phyloP scores from a whole-genome alignment of 805 yeast species.

The Ogataea haglerorum region DNA sequence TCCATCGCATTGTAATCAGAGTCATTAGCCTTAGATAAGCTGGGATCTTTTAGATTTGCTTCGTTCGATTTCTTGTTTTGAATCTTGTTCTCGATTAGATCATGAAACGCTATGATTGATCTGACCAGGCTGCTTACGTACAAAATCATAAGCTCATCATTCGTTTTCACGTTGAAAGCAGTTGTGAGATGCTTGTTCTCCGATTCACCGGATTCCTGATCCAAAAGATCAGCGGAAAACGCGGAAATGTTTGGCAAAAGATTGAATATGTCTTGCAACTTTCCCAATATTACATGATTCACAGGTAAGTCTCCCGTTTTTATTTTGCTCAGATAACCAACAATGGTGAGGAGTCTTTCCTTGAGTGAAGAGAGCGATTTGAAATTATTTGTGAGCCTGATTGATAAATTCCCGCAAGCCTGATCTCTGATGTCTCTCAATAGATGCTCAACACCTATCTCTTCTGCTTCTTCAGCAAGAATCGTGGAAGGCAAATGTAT shows the following conservation, averaged over 20 bases:
- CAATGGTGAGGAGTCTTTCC: slow-evolving; percentile 73
- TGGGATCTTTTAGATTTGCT: slow-evolving; percentile 22
- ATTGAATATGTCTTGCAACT: slow-evolving; percentile 92
- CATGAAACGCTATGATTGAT: slow-evolving; percentile 94
- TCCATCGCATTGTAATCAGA: slow-evolving; percentile 15
- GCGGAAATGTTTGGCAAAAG: slow-evolving; percentile 69
- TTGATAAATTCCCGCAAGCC: slow-evolving; percentile 89
- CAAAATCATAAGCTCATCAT: slow-evolving; percentile 92
- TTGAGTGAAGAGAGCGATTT: slow-evolving; percentile 84
- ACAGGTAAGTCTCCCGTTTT: slow-evolving; percentile 71
- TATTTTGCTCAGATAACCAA: slow-evolving; percentile 72
- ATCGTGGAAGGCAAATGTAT: slow-evolving; percentile 88
- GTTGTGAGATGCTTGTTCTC: slow-evolving; percentile 43
- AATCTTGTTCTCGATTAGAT: slow-evolving; percentile 92
- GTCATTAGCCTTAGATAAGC: slow-evolving; percentile 26
- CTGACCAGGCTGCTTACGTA: slow-evolving; percentile 87
- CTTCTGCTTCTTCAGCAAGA: slow-evolving; percentile 99
- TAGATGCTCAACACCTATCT: slow-evolving; percentile 96
- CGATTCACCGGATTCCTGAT: slow-evolving; percentile 12
- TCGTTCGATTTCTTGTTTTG: slow-evolving; percentile 58
- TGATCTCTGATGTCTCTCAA: slow-evolving; percentile 93
- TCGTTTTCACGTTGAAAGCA: slow-evolving; percentile 89
- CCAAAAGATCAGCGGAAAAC: slow-evolving; percentile 32
- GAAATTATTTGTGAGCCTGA: slow-evolving; percentile 83
- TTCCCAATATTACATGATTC: slow-evolving; percentile 86